Evolutionary conservation across 495 filamentous ascomycete species (phyloP).

Genomic region (Amorphotheca resinae): DNA sequence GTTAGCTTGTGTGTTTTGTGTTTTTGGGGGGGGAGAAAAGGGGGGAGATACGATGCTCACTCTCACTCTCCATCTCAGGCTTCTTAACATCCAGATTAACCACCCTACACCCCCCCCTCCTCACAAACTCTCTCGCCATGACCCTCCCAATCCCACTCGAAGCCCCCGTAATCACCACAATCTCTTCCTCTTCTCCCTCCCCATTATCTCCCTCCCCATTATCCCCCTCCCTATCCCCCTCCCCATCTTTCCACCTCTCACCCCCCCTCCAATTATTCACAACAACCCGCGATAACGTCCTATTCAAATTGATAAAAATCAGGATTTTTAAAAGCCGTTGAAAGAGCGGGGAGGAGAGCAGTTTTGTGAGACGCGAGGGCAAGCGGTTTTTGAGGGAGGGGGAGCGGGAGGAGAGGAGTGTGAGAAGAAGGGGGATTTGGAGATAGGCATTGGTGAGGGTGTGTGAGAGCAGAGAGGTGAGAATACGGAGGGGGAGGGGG

Average conservation of each 20-base stretch:
- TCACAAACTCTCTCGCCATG: slow-evolving; percentile 46
- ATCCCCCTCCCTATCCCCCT: slow-evolving; percentile 48
- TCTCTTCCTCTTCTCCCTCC: slow-evolving; percentile 49
- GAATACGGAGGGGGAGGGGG: too few species aligned
- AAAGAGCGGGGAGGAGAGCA: not conserved
- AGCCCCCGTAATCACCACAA: slow-evolving; percentile 29
- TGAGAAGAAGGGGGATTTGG: slow-evolving; percentile 11
- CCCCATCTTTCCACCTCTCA: slow-evolving; percentile 45
- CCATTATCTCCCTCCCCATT: slow-evolving; percentile 46
- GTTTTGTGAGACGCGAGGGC: not conserved
- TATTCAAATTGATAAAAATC: slow-evolving; percentile 31
- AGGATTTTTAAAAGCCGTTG: slow-evolving; percentile 2
- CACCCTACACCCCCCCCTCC: slow-evolving; percentile 44
- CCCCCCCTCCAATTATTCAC: slow-evolving; percentile 49
- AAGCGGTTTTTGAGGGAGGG: not conserved
- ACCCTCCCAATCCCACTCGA: slow-evolving; percentile 28
- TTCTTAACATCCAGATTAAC: slow-evolving; percentile 53
- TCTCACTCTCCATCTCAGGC: too few species aligned
- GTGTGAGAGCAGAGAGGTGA: not conserved
- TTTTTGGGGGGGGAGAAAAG: too few species aligned
- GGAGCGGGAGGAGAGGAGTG: slow-evolving; percentile 14
- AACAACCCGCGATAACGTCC: slow-evolving; percentile 35
- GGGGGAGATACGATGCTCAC: too few species aligned
- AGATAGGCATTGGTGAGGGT: slow-evolving; percentile 2
- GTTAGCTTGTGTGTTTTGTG: too few species aligned